Conservation (phyloP, 805 yeast species). For the Kockiozyma suomiensis region DNA sequence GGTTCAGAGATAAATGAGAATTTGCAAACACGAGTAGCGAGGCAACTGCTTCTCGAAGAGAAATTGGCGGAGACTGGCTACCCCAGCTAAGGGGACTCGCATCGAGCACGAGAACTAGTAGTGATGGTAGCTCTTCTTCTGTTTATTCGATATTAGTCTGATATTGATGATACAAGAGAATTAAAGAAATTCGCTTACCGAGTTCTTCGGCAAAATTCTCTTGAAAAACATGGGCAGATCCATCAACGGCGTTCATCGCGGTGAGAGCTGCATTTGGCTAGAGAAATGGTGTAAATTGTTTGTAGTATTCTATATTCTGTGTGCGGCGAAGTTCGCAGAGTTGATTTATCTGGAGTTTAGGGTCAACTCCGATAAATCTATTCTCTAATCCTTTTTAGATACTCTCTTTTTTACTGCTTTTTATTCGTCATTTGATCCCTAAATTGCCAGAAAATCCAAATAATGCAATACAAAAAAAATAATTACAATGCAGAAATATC, state of each 20-base stretch:
- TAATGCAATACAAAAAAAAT: too few relatives aligned
- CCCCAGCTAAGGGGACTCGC: constrained; percentile 74
- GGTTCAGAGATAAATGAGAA: constrained; percentile 83
- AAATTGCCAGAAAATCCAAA: too few relatives aligned
- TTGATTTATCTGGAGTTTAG: too few relatives aligned
- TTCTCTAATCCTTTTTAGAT: too few relatives aligned
- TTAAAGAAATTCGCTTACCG: constrained; percentile 7
- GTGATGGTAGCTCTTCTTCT: constrained; percentile 70
- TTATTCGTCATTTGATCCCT: too few relatives aligned
- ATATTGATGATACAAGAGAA: not conserved
- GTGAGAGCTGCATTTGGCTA: not conserved
- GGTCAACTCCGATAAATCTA: too few relatives aligned
- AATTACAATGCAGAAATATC: too few relatives aligned
- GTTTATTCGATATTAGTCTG: not conserved
- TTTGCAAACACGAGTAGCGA: constrained; percentile 76
- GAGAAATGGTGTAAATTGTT: not conserved
- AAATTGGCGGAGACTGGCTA: constrained; percentile 36
- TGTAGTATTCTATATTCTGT: not conserved
- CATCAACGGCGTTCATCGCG: constrained; percentile 32
- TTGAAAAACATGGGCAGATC: constrained; percentile 30
- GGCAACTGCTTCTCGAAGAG: constrained; percentile 59
- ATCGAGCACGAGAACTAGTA: constrained; percentile 77
- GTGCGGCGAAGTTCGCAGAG: too few relatives aligned
- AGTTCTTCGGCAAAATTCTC: constrained; percentile 11
- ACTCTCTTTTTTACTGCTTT: too few relatives aligned